A percentile compares a stretch with the other conserved stretches of the same genome.
phyloP scores from a whole-genome alignment of 2,329 filamentous ascomycete species.

The Sporothrix brunneoviolacea region DNA sequence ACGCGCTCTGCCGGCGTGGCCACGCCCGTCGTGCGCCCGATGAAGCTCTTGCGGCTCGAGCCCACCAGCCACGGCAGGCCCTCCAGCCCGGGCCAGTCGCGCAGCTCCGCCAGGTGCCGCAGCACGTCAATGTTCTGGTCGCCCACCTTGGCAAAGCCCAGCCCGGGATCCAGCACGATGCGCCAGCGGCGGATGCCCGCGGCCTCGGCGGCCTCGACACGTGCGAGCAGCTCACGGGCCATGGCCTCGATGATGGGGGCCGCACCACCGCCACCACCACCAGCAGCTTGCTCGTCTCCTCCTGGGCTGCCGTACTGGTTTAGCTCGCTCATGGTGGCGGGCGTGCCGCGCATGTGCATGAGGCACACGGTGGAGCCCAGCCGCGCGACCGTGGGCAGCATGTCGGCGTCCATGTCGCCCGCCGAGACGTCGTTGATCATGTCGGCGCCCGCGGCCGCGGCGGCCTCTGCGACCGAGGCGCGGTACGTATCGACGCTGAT shows the following conservation, averaged over 20 bases:
- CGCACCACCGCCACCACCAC: background rate
- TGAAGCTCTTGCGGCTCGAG: slow-evolving; percentile 81
- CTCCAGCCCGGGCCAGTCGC: slow-evolving; percentile 55
- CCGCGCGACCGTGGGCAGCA: slow-evolving; percentile 73
- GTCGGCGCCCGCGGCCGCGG: slow-evolving; percentile 72
- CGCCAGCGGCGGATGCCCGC: slow-evolving; percentile 88
- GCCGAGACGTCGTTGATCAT: slow-evolving; percentile 94
- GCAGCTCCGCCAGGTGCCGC: slow-evolving; percentile 57
- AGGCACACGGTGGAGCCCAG: slow-evolving; percentile 73
- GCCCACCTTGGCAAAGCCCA: slow-evolving; percentile 85
- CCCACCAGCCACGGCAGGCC: slow-evolving; percentile 85
- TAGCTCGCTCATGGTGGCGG: slow-evolving; percentile 68
- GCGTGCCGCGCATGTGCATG: slow-evolving; percentile 92
- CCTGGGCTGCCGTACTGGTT: slow-evolving; percentile 51
- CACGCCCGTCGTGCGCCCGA: slow-evolving; percentile 75
- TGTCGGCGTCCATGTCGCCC: slow-evolving; percentile 68
- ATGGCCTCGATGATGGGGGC: slow-evolving; percentile 58
- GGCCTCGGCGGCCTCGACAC: slow-evolving; percentile 66
- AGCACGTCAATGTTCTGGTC: slow-evolving; percentile 78
- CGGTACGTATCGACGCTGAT: slow-evolving; percentile 94
- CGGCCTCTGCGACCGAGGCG: slow-evolving; percentile 69
- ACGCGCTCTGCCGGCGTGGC: slow-evolving; percentile 60
- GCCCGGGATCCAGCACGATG: slow-evolving; percentile 86
- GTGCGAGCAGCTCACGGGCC: slow-evolving; percentile 58
- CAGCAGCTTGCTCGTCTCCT: slow-evolving; percentile 9